A percentile compares a stretch with the other conserved stretches of the same genome.
Evolutionary conservation across 1,284 basidiomycete species (phyloP).

Genomic region (Lentinula novae-zelandiae): DNA sequence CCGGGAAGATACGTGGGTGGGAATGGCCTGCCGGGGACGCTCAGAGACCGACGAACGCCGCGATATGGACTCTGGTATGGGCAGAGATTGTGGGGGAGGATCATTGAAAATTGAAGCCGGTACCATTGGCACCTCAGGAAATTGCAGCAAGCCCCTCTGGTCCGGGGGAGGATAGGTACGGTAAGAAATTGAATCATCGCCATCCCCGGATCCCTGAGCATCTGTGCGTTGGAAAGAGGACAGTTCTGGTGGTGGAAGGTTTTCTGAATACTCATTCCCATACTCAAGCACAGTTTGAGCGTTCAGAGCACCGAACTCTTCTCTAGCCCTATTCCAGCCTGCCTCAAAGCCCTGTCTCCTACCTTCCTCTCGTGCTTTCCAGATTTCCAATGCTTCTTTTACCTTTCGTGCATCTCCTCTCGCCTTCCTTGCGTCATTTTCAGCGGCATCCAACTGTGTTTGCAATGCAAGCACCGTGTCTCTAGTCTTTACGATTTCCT

Average conservation of each 20-base stretch:
- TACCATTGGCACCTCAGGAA: background rate
- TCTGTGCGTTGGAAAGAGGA: background rate
- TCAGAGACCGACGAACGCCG: background rate
- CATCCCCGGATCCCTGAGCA: background rate
- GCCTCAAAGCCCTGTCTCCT: conserved; percentile 49
- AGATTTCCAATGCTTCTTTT: conserved; percentile 42
- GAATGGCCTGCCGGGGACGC: background rate
- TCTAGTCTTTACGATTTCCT: conserved; percentile 49
- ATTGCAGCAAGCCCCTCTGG: background rate
- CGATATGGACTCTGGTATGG: background rate
- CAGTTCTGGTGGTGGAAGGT: background rate
- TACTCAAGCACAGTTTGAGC: background rate
- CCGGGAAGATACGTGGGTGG: background rate
- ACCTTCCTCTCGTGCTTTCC: conserved; percentile 51
- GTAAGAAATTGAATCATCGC: conserved; percentile 3
- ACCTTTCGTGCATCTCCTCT: conserved; percentile 43
- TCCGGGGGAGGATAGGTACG: background rate
- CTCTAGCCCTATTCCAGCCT: conserved; percentile 45
- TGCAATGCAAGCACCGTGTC: conserved; percentile 40
- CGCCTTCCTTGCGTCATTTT: conserved; percentile 40
- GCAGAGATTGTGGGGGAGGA: background rate
- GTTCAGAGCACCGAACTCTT: conserved; percentile 23
- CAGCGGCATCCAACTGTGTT: conserved; percentile 47
- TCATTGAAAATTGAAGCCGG: background rate
- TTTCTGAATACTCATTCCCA: background rate